Percentiles rank a stretch among this genome's conserved stretches.
Conservation (phyloP, 345 rosid genomes). For the Lumnitzera littorea region DNA sequence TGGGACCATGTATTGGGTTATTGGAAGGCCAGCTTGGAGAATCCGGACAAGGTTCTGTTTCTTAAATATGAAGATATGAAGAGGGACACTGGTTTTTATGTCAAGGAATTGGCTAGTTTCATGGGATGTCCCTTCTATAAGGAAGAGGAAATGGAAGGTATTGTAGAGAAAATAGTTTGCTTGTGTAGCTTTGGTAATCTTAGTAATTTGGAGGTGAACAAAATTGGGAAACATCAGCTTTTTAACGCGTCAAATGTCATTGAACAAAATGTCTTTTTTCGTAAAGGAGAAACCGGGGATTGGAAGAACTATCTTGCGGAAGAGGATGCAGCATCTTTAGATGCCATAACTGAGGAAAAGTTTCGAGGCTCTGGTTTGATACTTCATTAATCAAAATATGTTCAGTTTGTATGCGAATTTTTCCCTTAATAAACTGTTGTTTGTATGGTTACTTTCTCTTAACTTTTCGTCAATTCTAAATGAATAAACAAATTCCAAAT, state of each 20-base stretch:
- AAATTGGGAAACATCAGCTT: background rate
- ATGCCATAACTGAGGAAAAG: background rate
- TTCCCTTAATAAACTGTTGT: no score
- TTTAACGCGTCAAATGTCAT: background rate
- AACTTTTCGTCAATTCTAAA: no score
- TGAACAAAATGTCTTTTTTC: background rate
- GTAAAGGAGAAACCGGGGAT: slow-evolving; percentile 9
- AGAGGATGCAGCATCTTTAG: background rate
- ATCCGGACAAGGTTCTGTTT: background rate
- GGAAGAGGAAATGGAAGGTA: background rate
- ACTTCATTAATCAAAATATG: no score
- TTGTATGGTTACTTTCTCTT: no score
- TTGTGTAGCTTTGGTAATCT: slow-evolving; percentile 3
- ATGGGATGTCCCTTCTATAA: background rate
- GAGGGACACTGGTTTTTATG: background rate
- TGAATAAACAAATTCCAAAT: no score
- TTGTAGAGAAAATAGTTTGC: background rate
- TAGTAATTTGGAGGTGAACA: slow-evolving; percentile 9
- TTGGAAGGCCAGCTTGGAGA: background rate
- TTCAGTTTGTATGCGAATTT: no score
- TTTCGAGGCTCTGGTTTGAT: background rate
- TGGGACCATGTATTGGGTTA: slow-evolving; percentile 6
- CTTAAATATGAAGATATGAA: slow-evolving; percentile 6
- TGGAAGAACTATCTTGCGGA: slow-evolving; percentile 3
- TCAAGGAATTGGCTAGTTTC: slow-evolving; percentile 6